phyloP scores from a whole-genome alignment of 257 asterid species.

The Jaltomata sinuosa region DNA sequence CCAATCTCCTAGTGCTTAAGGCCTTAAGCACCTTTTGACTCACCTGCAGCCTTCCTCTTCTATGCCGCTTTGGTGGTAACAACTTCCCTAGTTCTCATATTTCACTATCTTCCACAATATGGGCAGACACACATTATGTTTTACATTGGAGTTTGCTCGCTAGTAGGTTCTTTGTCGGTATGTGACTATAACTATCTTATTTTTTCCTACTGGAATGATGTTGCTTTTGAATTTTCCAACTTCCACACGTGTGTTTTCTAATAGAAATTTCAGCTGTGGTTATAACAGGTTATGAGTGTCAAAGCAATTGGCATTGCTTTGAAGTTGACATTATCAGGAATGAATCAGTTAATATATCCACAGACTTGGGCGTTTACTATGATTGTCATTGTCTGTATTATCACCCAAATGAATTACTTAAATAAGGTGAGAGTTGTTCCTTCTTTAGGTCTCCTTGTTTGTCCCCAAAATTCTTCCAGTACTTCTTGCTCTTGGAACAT shows the following conservation, averaged over 20 bases:
- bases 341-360: constrained; percentile 81
- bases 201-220: background rate
- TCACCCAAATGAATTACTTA: constrained; percentile 88
- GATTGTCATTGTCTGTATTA: constrained; percentile 63
- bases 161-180: constrained; percentile 90
- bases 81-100: constrained; percentile 40
- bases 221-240: background rate
- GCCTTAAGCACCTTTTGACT: constrained; percentile 6
- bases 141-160: constrained; percentile 67
- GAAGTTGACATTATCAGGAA: constrained; percentile 87
- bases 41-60: constrained; percentile 53
- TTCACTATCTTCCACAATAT: constrained; percentile 51
- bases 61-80: constrained; percentile 52
- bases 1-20: background rate
- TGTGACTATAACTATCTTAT: constrained; percentile 8
- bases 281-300: constrained; percentile 93
- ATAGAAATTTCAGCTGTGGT: background rate
- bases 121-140: constrained; percentile 79
- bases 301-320: constrained; percentile 91
- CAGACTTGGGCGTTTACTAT: constrained; percentile 81
- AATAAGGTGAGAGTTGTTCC: constrained; percentile 50
- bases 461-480: background rate
- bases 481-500: background rate
- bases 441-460: background rate
- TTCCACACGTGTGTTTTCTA: background rate